Conservation (phyloP, 108 stramenopile genomes). For the Tribonema minus region DNA sequence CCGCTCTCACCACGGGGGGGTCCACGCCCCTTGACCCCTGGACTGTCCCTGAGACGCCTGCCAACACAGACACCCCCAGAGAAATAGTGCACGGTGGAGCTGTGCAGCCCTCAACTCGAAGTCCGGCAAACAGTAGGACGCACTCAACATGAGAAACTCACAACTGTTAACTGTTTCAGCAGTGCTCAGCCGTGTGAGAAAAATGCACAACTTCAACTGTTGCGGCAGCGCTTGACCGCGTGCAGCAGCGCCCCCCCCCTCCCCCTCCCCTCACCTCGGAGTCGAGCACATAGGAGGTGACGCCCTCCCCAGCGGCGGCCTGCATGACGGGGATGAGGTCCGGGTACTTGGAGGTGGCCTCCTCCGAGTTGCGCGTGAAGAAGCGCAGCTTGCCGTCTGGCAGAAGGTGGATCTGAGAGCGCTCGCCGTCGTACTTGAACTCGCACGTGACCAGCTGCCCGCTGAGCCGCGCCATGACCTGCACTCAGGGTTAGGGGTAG, state of each 20-base stretch:
- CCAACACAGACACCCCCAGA: too few relatives aligned
- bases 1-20: too few relatives aligned
- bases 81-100: too few relatives aligned
- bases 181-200: not conserved
- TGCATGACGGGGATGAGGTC: conserved; percentile 81
- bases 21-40: too few relatives aligned
- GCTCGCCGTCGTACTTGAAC: conserved; percentile 99
- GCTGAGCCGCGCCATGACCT: conserved; percentile 86
- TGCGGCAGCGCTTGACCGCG: too few relatives aligned
- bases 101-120: too few relatives aligned
- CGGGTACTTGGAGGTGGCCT: conserved; percentile 90
- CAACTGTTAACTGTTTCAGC: not conserved
- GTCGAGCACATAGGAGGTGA: conserved; percentile 79
- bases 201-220: not conserved
- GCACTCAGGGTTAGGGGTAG: too few relatives aligned
- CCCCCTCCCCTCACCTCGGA: conserved; percentile 64
- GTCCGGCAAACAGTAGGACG: too few relatives aligned
- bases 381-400: conserved; percentile 71
- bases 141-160: too few relatives aligned
- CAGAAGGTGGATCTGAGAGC: conserved; percentile 90
- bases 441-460: conserved; percentile 91
- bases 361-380: conserved; percentile 86
- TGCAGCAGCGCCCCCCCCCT: too few relatives aligned
- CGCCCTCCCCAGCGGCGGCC: conserved; percentile 31
- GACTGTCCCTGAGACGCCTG: too few relatives aligned